Conservation (phyloP, 805 yeast genomes). For the Debaryomyces tyrocola region DNA sequence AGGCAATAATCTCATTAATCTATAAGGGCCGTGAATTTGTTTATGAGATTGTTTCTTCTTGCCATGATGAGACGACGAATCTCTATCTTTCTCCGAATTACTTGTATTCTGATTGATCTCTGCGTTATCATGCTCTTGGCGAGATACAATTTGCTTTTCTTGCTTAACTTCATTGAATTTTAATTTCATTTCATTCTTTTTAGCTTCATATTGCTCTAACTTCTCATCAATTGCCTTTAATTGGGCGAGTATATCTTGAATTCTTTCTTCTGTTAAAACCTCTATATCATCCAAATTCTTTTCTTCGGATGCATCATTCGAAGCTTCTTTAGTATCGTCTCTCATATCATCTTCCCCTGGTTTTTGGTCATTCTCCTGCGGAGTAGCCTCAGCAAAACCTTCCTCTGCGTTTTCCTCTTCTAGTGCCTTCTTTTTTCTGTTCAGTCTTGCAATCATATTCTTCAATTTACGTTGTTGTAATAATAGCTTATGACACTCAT, state of each 20-base stretch:
- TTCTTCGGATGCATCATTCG: slow-evolving; percentile 15
- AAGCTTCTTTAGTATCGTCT: slow-evolving; percentile 10
- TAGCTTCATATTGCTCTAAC: slow-evolving; percentile 36
- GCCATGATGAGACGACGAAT: slow-evolving; percentile 12
- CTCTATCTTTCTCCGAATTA: slow-evolving; percentile 8
- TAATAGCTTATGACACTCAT: slow-evolving; percentile 67
- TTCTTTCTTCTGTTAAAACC: slow-evolving; percentile 31
- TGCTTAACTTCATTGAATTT: slow-evolving; percentile 23
- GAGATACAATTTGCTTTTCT: background rate
- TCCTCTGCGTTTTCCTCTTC: slow-evolving; percentile 9
- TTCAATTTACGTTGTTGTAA: slow-evolving; percentile 60
- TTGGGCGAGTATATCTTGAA: slow-evolving; percentile 31
- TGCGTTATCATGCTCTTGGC: slow-evolving; percentile 7
- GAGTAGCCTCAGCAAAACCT: slow-evolving; percentile 5
- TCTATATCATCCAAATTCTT: slow-evolving; percentile 22
- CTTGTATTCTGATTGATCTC: slow-evolving; percentile 6
- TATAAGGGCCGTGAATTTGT: slow-evolving; percentile 78
- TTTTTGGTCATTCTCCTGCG: background rate
- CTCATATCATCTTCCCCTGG: slow-evolving; percentile 10
- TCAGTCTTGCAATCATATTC: slow-evolving; percentile 41
- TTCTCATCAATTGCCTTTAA: slow-evolving; percentile 36
- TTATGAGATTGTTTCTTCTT: slow-evolving; percentile 44
- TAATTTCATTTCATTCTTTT: slow-evolving; percentile 35
- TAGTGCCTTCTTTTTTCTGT: slow-evolving; percentile 36
- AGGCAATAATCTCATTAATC: slow-evolving; percentile 77